These are phyloP conservation scores for Aspergillus indologenus DNA, from an alignment of 495 filamentous ascomycete species.

Conservation along the genomic window DNA sequence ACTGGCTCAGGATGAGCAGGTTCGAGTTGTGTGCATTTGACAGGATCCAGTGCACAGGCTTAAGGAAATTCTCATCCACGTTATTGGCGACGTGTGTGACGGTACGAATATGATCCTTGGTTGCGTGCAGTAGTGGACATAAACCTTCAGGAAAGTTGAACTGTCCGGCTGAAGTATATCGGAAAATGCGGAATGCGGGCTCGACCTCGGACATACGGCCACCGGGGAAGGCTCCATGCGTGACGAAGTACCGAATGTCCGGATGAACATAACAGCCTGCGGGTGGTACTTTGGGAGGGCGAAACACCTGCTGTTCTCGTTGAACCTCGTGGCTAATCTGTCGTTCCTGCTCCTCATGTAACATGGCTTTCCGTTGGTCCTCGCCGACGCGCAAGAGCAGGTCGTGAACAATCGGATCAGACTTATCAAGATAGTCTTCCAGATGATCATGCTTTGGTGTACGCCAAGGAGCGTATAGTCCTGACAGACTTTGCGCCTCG, in stretches of 20 bases:
- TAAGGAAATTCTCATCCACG: slow-evolving; percentile 31
- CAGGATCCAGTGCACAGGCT: slow-evolving; percentile 59
- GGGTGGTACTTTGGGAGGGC: slow-evolving; percentile 36
- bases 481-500: too few species aligned
- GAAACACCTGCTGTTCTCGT: slow-evolving; percentile 51
- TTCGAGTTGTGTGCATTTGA: slow-evolving; percentile 19
- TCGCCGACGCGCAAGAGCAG: too few species aligned
- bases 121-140: background rate
- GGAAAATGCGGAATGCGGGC: background rate
- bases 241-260: background rate
- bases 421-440: too few species aligned
- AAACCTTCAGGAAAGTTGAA: background rate
- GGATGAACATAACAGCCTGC: slow-evolving; percentile 39
- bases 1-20: slow-evolving; percentile 56
- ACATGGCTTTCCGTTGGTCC: too few species aligned
- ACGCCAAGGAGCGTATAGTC: too few species aligned
- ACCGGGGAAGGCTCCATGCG: background rate
- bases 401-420: too few species aligned
- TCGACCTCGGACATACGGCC: background rate
- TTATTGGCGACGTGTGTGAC: background rate
- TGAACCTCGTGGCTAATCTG: slow-evolving; percentile 44
- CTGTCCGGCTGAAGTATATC: background rate
- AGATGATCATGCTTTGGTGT: too few species aligned
- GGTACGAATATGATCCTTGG: background rate
- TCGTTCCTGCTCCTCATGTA: too few species aligned